These are phyloP conservation scores for Cryptococcus neoformans DNA, from an alignment of 1,284 basidiomycete genomes.

Conservation along the genomic window DNA sequence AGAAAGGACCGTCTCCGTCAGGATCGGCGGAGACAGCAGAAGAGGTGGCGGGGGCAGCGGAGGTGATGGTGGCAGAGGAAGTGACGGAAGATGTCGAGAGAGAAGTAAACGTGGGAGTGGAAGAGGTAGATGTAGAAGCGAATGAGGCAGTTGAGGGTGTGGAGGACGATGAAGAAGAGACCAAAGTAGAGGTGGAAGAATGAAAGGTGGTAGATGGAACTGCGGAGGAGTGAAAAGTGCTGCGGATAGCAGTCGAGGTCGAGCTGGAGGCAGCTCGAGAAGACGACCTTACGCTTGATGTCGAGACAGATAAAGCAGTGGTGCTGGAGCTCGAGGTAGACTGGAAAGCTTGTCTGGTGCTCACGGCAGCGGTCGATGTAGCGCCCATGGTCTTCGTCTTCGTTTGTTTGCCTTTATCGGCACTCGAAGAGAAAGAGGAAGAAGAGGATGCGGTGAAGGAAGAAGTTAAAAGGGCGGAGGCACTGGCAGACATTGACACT, in stretches of 20 bases:
- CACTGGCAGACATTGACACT: not conserved
- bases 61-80: not conserved
- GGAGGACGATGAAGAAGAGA: not conserved
- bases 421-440: slow-evolving; percentile 2
- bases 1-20: slow-evolving; percentile 40
- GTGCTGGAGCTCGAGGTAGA: slow-evolving; percentile 6
- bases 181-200: not conserved
- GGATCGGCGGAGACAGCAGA: slow-evolving; percentile 25
- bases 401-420: not conserved
- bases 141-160: not conserved
- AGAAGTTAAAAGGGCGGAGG: not conserved
- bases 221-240: not conserved
- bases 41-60: slow-evolving; percentile 1
- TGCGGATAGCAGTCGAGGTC: not conserved
- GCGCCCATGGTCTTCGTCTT: not conserved
- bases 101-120: not conserved
- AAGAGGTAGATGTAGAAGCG: not conserved
- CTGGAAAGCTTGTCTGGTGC: not conserved
- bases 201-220: slow-evolving; percentile 3
- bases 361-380: slow-evolving; percentile 3
- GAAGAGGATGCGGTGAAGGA: slow-evolving; percentile 4
- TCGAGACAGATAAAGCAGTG: slow-evolving; percentile 1
- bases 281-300: not conserved
- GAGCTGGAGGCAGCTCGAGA: not conserved
- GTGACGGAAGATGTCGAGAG: not conserved